Percentiles rank a stretch among this genome's conserved stretches.
Evolutionary conservation across 139 green algal genomes (phyloP).

Genomic region (Micractinium conductrix): DNA sequence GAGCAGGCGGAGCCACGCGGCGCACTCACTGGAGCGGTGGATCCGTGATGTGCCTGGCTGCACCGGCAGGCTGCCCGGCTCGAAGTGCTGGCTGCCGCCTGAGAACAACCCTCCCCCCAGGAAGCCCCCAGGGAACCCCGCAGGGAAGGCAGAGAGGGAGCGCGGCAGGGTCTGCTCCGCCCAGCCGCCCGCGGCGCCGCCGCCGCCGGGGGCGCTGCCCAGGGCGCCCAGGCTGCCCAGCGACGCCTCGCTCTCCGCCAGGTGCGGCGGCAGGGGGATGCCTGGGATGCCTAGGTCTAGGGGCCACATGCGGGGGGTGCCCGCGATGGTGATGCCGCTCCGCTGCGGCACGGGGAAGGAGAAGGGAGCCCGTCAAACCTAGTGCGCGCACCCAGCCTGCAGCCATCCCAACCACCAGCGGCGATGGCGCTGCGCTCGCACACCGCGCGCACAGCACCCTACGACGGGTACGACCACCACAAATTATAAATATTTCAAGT

Average conservation of each 20-base stretch:
- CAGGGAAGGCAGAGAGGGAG: slow-evolving; percentile 2
- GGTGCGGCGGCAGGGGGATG: background rate
- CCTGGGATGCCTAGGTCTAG: slow-evolving; percentile 14
- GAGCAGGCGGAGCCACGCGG: background rate
- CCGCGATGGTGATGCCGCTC: slow-evolving; percentile 20
- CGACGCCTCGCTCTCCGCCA: background rate
- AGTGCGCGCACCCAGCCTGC: too few relatives aligned
- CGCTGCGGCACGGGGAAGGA: background rate
- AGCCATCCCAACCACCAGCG: too few relatives aligned
- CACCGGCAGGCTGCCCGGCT: background rate
- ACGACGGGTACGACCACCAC: too few relatives aligned
- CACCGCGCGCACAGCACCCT: too few relatives aligned
- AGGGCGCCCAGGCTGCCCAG: background rate
- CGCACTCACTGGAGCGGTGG: background rate
- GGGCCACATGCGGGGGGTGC: background rate
- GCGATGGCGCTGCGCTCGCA: too few relatives aligned
- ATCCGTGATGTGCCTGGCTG: too few relatives aligned
- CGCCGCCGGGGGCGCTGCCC: background rate
- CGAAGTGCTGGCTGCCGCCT: background rate
- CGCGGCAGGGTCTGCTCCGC: background rate
- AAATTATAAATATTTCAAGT: too few relatives aligned
- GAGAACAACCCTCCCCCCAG: background rate
- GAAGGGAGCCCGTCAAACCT: too few relatives aligned
- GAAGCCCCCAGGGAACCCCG: background rate
- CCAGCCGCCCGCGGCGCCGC: too few relatives aligned